Evolutionary conservation across 148 eudicot species (phyloP).

Genomic region (Spergularia bocconei): DNA sequence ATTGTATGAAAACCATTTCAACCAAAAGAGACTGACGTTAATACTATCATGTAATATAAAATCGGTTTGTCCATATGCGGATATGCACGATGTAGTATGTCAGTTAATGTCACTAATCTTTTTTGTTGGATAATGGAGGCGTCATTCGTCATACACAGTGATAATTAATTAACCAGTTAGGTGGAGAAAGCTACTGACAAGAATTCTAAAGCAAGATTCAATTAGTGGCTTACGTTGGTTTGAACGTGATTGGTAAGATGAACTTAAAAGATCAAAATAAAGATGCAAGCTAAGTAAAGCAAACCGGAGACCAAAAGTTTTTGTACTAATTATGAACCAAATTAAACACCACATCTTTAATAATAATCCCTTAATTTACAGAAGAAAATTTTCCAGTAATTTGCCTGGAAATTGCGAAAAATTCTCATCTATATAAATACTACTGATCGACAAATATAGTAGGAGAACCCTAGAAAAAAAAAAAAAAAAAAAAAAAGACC

Average conservation of each 20-base stretch:
- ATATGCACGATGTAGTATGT: too few relatives aligned
- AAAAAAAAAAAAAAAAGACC: neutral
- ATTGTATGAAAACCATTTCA: too few relatives aligned
- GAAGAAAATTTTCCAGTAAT: constrained; percentile 11
- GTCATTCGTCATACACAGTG: neutral
- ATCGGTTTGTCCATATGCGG: too few relatives aligned
- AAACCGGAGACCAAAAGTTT: constrained; percentile 11
- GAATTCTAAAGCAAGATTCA: neutral
- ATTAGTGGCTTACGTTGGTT: constrained; percentile 9
- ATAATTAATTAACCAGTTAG: constrained; percentile 3
- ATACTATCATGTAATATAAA: too few relatives aligned
- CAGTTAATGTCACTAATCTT: too few relatives aligned
- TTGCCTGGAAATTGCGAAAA: constrained; percentile 12
- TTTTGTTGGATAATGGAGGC: too few relatives aligned
- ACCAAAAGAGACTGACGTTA: too few relatives aligned
- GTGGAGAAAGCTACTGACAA: constrained; percentile 5
- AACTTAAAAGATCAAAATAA: neutral
- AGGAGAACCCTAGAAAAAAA: neutral
- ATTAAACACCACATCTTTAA: neutral
- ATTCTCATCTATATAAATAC: neutral
- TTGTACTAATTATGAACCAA: constrained; percentile 16
- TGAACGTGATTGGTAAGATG: neutral
- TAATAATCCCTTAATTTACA: constrained; percentile 17
- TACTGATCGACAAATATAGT: neutral
- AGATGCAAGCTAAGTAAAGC: neutral